Evolutionary conservation across 805 yeast species (phyloP).

Genomic region (Komagataella populi): DNA sequence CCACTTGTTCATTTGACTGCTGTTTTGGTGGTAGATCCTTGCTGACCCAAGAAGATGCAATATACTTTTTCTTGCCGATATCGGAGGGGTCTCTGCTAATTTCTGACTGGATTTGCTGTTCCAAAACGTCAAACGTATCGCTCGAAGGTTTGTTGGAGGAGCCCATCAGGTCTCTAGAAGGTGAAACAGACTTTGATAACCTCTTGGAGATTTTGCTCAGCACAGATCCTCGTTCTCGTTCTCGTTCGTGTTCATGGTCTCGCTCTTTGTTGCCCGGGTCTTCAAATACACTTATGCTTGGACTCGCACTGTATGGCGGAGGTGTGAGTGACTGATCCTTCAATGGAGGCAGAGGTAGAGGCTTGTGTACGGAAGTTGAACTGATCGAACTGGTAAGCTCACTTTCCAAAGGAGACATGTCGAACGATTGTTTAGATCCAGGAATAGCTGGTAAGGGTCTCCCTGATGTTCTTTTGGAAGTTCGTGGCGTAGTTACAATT

Average conservation of each 20-base stretch:
- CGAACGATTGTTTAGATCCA: background rate
- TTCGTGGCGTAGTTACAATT: conserved; percentile 5
- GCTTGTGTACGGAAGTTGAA: background rate
- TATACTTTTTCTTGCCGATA: background rate
- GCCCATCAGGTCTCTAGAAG: background rate
- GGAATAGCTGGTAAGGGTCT: conserved; percentile 9
- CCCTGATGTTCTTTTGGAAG: background rate
- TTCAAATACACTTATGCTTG: background rate
- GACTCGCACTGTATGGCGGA: background rate
- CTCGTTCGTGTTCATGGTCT: background rate
- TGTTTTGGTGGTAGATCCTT: background rate
- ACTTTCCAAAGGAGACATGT: background rate
- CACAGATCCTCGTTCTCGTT: background rate
- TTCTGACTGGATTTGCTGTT: background rate
- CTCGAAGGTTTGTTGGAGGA: background rate
- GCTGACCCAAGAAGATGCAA: background rate
- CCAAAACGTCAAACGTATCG: background rate
- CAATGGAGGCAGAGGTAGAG: conserved; percentile 3
- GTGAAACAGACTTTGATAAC: background rate
- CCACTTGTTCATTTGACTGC: background rate
- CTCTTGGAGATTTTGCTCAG: background rate
- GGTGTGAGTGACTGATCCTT: background rate
- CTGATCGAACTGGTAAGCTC: background rate
- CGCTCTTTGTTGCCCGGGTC: background rate
- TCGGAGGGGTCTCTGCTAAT: background rate